phyloP scores from a whole-genome alignment of 2,329 filamentous ascomycete species.

The Ilyonectria robusta region DNA sequence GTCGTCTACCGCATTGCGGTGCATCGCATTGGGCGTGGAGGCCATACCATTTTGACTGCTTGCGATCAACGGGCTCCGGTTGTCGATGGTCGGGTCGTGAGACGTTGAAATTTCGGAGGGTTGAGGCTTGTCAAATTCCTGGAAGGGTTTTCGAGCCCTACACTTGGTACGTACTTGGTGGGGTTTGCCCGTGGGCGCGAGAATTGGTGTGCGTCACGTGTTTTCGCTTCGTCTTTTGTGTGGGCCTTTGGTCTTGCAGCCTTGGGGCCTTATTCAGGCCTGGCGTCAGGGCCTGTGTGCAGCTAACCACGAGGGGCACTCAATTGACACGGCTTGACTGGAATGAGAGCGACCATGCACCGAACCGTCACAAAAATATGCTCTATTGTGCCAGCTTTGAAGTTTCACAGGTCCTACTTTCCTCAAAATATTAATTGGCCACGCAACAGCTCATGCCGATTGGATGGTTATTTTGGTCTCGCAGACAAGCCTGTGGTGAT shows the following conservation, averaged over 20 bases:
- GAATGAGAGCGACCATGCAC: not conserved
- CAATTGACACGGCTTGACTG: not conserved
- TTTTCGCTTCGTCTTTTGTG: constrained; percentile 10
- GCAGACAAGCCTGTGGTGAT: not conserved
- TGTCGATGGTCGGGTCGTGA: constrained; percentile 59
- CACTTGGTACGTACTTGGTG: constrained; percentile 52
- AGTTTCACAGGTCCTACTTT: too few relatives aligned
- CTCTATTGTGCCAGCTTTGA: too few relatives aligned
- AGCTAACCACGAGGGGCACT: not conserved
- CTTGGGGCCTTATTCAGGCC: constrained; percentile 12
- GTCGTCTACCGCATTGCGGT: constrained; percentile 34
- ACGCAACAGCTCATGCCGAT: not conserved
- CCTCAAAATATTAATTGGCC: too few relatives aligned
- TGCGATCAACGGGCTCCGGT: constrained; percentile 65
- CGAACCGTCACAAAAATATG: not conserved
- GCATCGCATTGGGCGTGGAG: constrained; percentile 40
- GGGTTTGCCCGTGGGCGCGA: constrained; percentile 39
- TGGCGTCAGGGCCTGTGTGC: not conserved
- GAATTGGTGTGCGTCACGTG: constrained; percentile 45
- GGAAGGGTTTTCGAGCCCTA: constrained; percentile 61
- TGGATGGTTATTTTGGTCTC: not conserved
- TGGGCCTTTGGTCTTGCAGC: not conserved
- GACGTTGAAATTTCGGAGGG: constrained; percentile 57
- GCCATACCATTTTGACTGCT: constrained; percentile 68
- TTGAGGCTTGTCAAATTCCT: constrained; percentile 58